Base-by-base conservation (phyloP, 108 stramenopile genomes). In the Licmophora abbreviata region DNA sequence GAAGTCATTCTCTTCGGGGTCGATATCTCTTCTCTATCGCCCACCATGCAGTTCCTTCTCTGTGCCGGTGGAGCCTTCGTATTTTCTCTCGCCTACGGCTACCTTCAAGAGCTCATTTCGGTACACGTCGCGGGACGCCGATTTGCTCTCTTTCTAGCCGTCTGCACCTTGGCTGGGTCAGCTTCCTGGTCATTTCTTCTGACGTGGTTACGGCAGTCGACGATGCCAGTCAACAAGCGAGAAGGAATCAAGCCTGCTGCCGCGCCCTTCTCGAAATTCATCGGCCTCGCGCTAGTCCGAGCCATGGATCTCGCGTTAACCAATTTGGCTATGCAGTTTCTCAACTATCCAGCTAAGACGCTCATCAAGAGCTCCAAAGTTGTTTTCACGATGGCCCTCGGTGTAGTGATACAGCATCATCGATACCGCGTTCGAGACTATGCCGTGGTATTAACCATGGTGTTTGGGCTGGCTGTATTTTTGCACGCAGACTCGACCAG, bases 281-380 rank as follows among this genome's bases (percentile, higher is more conserved):
- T 59, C 7, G 29, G 21, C 3, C 48, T 59, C 14, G 12, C 48
- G 12, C 15, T 49, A n/a, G 7, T 65, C 1, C 33, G 64, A 25
- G 56, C 64, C 25, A 12, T 65, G 4, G 64, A 65, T 43, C 20
- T 65, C 11, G 57, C 43, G 4, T n/a, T 59, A 41, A 65, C 64
- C 2, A 58, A 65, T 40, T 8, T 12, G 9, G 48, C 57, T 7
- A 51, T 65, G 57, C 10, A 17, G 24, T 65, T 41, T 41, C 17
- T 65, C 2, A 59, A 58, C 25, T 58, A 58, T 23, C 64, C 64
- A 1, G 48, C 30, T 9, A 65, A 58, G 34, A 65, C 64, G 5
- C 40, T 65, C 9, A 42, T 65, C 29, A 58, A 58, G 23, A 48
- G 45, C 14, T 48, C 26, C 10, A 30, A 58, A 15, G 57, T 65